Evolutionary conservation across 352 stramenopile genomes (phyloP), one percentile per base, ranked within the genome.

Genomic region (Thalassiosira oceanica): DNA sequence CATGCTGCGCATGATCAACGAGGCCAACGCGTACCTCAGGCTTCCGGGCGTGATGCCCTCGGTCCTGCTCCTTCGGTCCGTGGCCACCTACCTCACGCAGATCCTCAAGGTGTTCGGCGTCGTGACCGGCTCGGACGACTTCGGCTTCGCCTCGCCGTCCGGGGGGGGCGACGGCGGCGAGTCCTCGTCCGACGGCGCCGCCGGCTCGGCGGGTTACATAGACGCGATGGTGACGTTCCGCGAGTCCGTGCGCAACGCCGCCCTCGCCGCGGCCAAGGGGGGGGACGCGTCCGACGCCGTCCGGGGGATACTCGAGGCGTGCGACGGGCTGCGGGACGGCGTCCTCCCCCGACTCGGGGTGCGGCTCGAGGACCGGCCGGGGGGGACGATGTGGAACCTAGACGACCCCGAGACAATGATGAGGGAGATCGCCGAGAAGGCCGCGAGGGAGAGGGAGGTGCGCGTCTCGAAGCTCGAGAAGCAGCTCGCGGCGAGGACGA

Each of bases 91-190:
- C 67, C 65, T 92, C 15, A 91, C 88, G 23, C 71, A 86, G 57
- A 90, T 94, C 60, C 73, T 93, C 18, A 83, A 77, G 33, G 63
- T 92, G 4, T 92, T 94, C 80, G 88, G 88, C 37, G 65, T 93
- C 1, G 64, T 92, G 10, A 61, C 80, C 55, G 80, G 79, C 20
- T 72, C 69, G 43, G 86, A 89, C 44, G 66, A 83, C 28, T 85
- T 94, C 74, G 86, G 88, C 58, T 93, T 92, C 68, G 68, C 55
- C 53, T 57, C 61, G 21, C n/a, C n/a, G n/a, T n/a, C n/a, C n/a
- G 46, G 48, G 11, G 67, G 65, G 26, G 66, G 61, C 44, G 72
- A 60, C 26, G 54, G 61, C 56, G 67, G 69, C 15, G 33, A 49
- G 18, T 61, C 48, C 16, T 55, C 65, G 61, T 57, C 51, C 26